phyloP scores from a whole-genome alignment of 1,139 yeast genomes.

The Entelexis paramagnoliae region DNA sequence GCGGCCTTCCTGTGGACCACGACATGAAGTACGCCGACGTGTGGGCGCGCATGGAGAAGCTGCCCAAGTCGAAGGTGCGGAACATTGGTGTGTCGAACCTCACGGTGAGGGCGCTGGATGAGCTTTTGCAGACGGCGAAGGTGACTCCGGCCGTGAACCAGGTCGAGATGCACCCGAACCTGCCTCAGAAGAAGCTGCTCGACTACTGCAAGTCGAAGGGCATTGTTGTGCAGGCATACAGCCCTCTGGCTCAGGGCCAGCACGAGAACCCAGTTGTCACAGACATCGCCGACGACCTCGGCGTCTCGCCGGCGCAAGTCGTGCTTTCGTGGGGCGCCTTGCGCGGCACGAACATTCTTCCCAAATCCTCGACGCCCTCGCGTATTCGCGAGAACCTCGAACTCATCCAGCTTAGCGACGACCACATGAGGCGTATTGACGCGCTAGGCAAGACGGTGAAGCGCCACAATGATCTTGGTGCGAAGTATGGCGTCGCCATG shows the following conservation, averaged over 20 bases:
- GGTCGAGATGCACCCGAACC: conserved; percentile 65
- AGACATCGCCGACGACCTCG: conserved; percentile 47
- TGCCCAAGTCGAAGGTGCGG: conserved; percentile 40
- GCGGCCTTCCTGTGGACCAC: conserved; percentile 35
- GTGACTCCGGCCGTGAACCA: conserved; percentile 63
- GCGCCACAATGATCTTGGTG: conserved; percentile 15
- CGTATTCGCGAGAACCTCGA: conserved; percentile 53
- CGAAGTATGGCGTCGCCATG: conserved; percentile 18
- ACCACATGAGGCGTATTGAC: conserved; percentile 34
- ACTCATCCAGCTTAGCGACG: conserved; percentile 42
- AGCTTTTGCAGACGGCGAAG: conserved; percentile 37
- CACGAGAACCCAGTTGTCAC: conserved; percentile 37
- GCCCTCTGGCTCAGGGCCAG: conserved; percentile 49
- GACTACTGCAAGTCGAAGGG: conserved; percentile 45
- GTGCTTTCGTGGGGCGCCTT: conserved; percentile 61
- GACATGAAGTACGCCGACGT: conserved; percentile 40
- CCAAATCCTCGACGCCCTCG: conserved; percentile 54
- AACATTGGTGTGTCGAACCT: conserved; percentile 76
- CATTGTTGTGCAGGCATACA: conserved; percentile 63
- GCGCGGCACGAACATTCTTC: conserved; percentile 59
- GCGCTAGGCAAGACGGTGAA: conserved; percentile 9
- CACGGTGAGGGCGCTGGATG: conserved; percentile 45
- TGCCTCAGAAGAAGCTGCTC: conserved; percentile 58
- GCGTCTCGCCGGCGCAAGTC: conserved; percentile 49
- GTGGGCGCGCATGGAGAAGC: conserved; percentile 21